phyloP scores from a whole-genome alignment of 2,329 filamentous ascomycete species.

The Aspergillus intermedius region DNA sequence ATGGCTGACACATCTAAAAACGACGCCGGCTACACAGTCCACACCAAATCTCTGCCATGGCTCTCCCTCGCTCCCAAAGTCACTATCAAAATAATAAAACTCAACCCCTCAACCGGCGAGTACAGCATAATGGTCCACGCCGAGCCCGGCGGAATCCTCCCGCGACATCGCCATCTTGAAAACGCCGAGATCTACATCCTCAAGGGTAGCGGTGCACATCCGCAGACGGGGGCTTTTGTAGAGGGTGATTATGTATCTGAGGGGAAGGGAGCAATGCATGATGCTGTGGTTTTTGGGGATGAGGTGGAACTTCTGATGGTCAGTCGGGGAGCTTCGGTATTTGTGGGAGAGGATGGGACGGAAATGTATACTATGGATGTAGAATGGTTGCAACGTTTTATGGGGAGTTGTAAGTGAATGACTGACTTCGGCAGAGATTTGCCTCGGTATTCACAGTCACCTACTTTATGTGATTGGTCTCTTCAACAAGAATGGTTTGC shows the following conservation, averaged over 20 bases:
- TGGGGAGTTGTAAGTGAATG: too few relatives aligned
- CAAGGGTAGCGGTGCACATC: slow-evolving; percentile 3
- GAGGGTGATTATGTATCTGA: slow-evolving; percentile 5
- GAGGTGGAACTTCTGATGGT: slow-evolving; percentile 8
- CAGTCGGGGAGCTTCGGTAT: slow-evolving; percentile 4
- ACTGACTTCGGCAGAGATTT: too few relatives aligned
- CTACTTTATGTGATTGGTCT: too few relatives aligned
- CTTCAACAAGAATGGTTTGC: too few relatives aligned
- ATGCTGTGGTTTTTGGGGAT: slow-evolving; percentile 2
- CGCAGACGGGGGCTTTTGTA: slow-evolving; percentile 1
- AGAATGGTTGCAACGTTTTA: background rate
- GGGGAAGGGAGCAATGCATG: slow-evolving; percentile 3
- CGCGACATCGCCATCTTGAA: slow-evolving; percentile 5
- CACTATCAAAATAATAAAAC: slow-evolving; percentile 3
- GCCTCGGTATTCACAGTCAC: too few relatives aligned
- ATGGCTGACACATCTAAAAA: too few relatives aligned
- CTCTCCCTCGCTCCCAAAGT: slow-evolving; percentile 2
- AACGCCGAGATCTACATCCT: slow-evolving; percentile 7
- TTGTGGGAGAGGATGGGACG: slow-evolving; percentile 4
- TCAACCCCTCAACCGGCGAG: slow-evolving; percentile 5
- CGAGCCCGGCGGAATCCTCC: slow-evolving; percentile 4
- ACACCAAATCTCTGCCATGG: slow-evolving; percentile 1
- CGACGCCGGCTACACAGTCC: slow-evolving; percentile 2
- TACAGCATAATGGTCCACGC: slow-evolving; percentile 7
- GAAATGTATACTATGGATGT: slow-evolving; percentile 5